A percentile compares a stretch with the other conserved stretches of the same genome.
Conservation (phyloP, 345 rosid species). For the Limnanthes douglasii region DNA sequence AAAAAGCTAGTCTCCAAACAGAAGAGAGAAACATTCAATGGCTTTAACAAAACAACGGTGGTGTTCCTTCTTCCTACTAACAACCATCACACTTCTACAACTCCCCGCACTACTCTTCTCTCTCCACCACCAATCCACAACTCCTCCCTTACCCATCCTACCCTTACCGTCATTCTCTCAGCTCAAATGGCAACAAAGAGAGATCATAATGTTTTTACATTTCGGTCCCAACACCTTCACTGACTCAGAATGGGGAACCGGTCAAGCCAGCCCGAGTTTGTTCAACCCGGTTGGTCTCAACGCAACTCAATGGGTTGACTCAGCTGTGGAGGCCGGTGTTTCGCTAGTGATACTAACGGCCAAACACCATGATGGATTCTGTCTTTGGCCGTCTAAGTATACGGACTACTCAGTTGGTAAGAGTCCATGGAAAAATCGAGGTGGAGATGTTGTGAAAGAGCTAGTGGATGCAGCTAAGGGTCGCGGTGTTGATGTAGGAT, state of each 20-base stretch:
- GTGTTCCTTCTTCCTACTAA: no score
- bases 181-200: conserved; percentile 63
- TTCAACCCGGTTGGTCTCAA: conserved; percentile 36
- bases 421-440: conserved; percentile 45
- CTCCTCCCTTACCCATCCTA: conserved; percentile 53
- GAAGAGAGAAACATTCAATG: no score
- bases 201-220: conserved; percentile 65
- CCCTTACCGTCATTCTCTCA: conserved; percentile 57
- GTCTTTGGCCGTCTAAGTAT: conserved; percentile 59
- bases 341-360: conserved; percentile 53
- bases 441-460: conserved; percentile 51
- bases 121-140: no score
- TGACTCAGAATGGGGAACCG: conserved; percentile 59
- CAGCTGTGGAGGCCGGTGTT: conserved; percentile 38
- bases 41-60: no score
- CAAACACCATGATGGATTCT: conserved; percentile 75
- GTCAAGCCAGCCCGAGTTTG: conserved; percentile 38
- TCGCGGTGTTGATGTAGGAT: conserved; percentile 33
- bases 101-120: no score
- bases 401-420: conserved; percentile 48
- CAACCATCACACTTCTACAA: no score
- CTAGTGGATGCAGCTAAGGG: conserved; percentile 29
- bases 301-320: conserved; percentile 35
- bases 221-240: conserved; percentile 81
- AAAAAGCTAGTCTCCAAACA: no score